Conservation (phyloP, 768 basidiomycete species). For the Termitomyces sp. region DNA sequence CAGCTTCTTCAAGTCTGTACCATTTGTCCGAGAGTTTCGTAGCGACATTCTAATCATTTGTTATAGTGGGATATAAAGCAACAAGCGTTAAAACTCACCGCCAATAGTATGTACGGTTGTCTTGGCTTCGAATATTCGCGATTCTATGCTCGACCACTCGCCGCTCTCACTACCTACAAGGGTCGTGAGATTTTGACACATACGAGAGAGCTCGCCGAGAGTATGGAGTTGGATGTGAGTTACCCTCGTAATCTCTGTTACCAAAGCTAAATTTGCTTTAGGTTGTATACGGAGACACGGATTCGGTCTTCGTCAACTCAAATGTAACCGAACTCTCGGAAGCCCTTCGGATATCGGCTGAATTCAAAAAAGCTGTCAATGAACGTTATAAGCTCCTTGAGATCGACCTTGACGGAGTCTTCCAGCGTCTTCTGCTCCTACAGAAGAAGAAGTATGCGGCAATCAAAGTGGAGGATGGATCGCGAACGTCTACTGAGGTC, state of each 20-base stretch:
- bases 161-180: conserved; percentile 95
- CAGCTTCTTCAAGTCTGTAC: conserved; percentile 74
- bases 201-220: conserved; percentile 90
- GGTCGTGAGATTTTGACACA: conserved; percentile 96
- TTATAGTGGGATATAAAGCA: conserved; percentile 94
- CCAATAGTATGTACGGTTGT: conserved; percentile 99
- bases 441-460: conserved; percentile 99
- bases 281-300: conserved; percentile 99
- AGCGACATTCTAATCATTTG: not conserved
- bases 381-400: conserved; percentile 94
- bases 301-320: conserved; percentile 98
- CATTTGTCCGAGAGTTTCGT: not conserved
- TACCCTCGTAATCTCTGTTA: not conserved
- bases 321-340: conserved; percentile 85
- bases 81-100: conserved; percentile 93
- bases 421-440: conserved; percentile 85
- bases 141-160: conserved; percentile 96
- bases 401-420: conserved; percentile 93
- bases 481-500: conserved; percentile 76
- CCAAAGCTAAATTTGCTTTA: conserved; percentile 26
- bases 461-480: conserved; percentile 86
- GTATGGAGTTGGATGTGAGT: conserved; percentile 82
- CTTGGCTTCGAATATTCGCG: conserved; percentile 96
- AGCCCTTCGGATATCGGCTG: conserved; percentile 85
- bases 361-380: conserved; percentile 96